Base-by-base conservation (phyloP, 768 basidiomycete genomes). In the Pleurotus pulmonarius region DNA sequence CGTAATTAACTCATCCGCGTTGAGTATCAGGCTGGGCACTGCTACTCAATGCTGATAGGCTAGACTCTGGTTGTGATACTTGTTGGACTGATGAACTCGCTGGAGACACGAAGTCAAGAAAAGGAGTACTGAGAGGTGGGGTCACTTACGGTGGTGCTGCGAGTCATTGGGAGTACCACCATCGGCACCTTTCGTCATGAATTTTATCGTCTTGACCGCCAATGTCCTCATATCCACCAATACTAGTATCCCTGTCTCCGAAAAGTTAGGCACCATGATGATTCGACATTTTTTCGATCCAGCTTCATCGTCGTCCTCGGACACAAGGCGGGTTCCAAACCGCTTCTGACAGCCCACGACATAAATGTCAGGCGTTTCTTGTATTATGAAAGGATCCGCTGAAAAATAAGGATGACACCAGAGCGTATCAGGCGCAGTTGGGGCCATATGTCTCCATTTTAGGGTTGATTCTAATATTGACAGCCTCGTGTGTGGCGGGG, bases 401-500 rank as follows among this genome's bases (percentile, higher is more conserved):
- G 83, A 77, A 49, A 89, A 83, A 74, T 89, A 98, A 15, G 97
- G 97, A 69, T 98, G 95, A 64, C 97, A 98, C 94, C 94, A 98
- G 3, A 99, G 79, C 1, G 97, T 99, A 70, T 99, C 97, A 24
- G 97, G 97, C 22, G 96, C 96, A 6, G 97, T 98, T 3, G 97
- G 97, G n/a, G 97, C 94, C 69, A 97, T 85, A 73, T 98, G 96
- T 57, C 94, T 77, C 97, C 96, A 99, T 63, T 79, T 83, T 34
- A 99, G 76, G 9, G 94, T 95, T 41, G 87, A 77, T 64, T 86
- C 81, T 8, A 92, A 81, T 58, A 98, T 78, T 2, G 82, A 81
- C 34, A 96, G 67, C 40, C 88, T 80, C n/a, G 88, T 88, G 56
- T 82, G 77, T 5, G 85, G 83, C 5, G 84, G 86, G 6, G 83